Evolutionary conservation across 371 early-diverging fungal genomes (phyloP), one percentile per base, ranked within the genome.

Genomic region (Mucor mucedo): DNA sequence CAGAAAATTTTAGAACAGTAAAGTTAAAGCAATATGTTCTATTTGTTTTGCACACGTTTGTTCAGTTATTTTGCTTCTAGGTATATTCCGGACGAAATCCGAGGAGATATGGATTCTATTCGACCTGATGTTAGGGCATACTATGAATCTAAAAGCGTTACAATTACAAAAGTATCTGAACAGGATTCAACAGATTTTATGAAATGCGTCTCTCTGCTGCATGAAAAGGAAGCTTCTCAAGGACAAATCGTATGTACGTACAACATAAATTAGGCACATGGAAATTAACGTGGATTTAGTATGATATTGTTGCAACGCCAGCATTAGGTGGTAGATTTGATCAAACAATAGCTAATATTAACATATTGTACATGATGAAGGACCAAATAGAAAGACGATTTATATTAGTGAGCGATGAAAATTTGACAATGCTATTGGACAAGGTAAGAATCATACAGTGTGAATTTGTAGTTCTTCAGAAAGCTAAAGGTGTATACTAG

Each of bases 271-370:
- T 4, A 11, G 49, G 47, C 5, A 21, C 47, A 7, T 47, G 21
- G 21, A 21, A 10, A 35, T 32, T 14, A 30, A 56, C 30, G n/a
- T 50, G 14, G 4, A 35, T 30, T 50, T 62, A 86, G 77, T 76
- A 84, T 62, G 86, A 86, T 41, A 75, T 95, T 9, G 78, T 96
- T 4, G 95, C 89, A 1, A 69, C 89, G 7, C 95, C 97, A 35
- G 94, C 92, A 4, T 69, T 94, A 5, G 88, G 93, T 32, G 98
- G 97, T 1, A 87, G 98, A 32, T 91, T 97, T 62, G 98, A 97
- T 73, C 97, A 97, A 57, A 85, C 86, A 10, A 89, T 97, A 71
- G 79, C 89, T 9, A 86, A 78, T 57, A 87, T 97, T 27, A 85
- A 93, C 66, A 74, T 86, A 32, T 70, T 95, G 27, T 90, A 73